These are phyloP conservation scores for Entomortierella beljakovae DNA, from an alignment of 192 early-diverging fungal species.

Conservation along the genomic window DNA sequence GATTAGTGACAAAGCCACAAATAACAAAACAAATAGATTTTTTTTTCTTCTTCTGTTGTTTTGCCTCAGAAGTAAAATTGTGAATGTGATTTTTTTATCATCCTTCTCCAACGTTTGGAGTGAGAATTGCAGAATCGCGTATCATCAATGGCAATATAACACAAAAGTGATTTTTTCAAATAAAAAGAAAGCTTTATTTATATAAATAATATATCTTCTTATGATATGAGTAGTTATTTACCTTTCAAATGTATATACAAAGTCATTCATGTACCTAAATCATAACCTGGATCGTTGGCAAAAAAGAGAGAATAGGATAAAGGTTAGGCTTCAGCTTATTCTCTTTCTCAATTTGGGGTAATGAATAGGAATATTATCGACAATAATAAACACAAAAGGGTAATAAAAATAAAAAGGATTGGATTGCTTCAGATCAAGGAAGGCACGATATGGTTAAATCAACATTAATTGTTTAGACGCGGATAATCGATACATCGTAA, in stretches of 20 bases:
- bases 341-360: not conserved
- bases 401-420: not conserved
- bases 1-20: no score
- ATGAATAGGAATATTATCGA: not conserved
- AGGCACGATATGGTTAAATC: slow-evolving; percentile 52
- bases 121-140: slow-evolving; percentile 56
- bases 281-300: no score
- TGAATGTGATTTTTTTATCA: slow-evolving; percentile 55
- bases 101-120: slow-evolving; percentile 50
- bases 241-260: no score
- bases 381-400: not conserved
- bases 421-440: slow-evolving; percentile 54
- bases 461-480: slow-evolving; percentile 47
- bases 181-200: not conserved
- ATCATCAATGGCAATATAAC: slow-evolving; percentile 36
- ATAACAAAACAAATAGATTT: no score
- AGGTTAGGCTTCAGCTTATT: not conserved
- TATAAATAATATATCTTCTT: not conserved
- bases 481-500: slow-evolving; percentile 54
- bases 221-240: not conserved
- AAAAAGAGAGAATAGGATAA: not conserved
- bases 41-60: no score
- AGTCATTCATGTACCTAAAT: no score
- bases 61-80: slow-evolving; percentile 47
- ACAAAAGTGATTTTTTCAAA: no score